Base-by-base conservation (phyloP, 2,329 filamentous ascomycete species). In the Didymosphaeria variabile region DNA sequence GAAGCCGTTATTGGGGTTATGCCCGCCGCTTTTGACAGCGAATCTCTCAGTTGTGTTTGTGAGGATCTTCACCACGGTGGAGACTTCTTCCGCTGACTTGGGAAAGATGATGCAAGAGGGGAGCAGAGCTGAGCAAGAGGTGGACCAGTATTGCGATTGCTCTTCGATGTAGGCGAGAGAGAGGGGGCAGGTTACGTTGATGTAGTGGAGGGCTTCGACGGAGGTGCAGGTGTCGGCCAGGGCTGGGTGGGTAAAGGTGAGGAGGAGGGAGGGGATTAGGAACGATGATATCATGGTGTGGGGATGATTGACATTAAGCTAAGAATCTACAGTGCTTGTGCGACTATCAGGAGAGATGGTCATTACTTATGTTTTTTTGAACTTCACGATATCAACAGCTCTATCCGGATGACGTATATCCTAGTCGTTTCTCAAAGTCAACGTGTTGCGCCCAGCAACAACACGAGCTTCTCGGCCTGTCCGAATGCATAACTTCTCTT, bases 21-120 rank as follows among this genome's bases (percentile, higher is more conserved):
- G 82, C 0, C 81, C 81, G 8, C 84, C 85, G 10, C 82, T 80
- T 70, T 84, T 82, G 75, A 88, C 80, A 19, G 87, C 87, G 50
- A 89, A 86, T 50, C 80, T 80, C 36, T 80, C 72, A 8, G 78
- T 79, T 1, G 61, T 71, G 49, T 69, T 68, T 23, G 63, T 59
- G 13, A 88, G 79, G 32, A 84, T 77, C 29, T 79, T 80, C 50
- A 89, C 79, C n/a, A 86, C 80, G 10, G 79, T 78, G 0, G 85
- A 79, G 40, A 88, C 84, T 67, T 88, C 84, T 17, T 81, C 73
- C 0, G 81, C 77, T 36, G 79, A 84, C 21, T 67, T 72, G 2
- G 72, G 72, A 32, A 72, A 72, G 59, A 76, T 67, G 52, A 77
- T 75, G 52, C 74, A 77, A 2, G 68, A 70, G 0, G 74, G 72